A percentile compares a stretch with the other conserved stretches of the same genome.
Evolutionary conservation across 2,329 filamentous ascomycete species (phyloP).

Genomic region (Mycosphaerella arachidis): DNA sequence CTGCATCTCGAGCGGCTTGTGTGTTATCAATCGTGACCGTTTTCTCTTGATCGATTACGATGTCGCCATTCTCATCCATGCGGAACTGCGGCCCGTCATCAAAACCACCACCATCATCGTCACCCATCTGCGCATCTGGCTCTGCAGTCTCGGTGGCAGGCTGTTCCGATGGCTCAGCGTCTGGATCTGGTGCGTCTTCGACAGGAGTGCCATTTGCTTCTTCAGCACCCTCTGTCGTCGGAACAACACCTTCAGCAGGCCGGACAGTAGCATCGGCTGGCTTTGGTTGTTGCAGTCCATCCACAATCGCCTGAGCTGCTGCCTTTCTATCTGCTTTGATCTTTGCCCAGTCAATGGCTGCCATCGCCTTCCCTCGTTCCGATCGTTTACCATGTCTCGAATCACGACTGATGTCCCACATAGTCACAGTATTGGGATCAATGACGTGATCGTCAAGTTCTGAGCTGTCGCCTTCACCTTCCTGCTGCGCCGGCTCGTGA

Average conservation of each 20-base stretch:
- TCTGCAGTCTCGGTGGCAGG: conserved; percentile 4
- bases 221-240: conserved; percentile 19
- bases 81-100: conserved; percentile 40
- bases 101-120: conserved; percentile 10
- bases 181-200: neutral
- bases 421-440: conserved; percentile 62
- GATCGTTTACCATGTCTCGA: conserved; percentile 61
- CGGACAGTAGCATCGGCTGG: neutral
- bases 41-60: conserved; percentile 61
- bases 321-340: conserved; percentile 39
- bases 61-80: conserved; percentile 62
- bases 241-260: conserved; percentile 11
- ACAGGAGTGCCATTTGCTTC: conserved; percentile 10
- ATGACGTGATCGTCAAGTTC: conserved; percentile 45
- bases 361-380: conserved; percentile 67
- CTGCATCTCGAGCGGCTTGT: conserved; percentile 53
- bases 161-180: neutral
- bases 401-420: conserved; percentile 68
- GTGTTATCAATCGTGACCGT: conserved; percentile 66
- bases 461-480: conserved; percentile 16
- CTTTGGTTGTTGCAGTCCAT: conserved; percentile 8
- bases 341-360: conserved; percentile 58
- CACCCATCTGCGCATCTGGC: conserved; percentile 1
- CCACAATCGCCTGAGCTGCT: conserved; percentile 32
- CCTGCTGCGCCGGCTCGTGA: neutral